Conservation (phyloP, 2,329 filamentous ascomycete species). For the Elsinoe batatas region DNA sequence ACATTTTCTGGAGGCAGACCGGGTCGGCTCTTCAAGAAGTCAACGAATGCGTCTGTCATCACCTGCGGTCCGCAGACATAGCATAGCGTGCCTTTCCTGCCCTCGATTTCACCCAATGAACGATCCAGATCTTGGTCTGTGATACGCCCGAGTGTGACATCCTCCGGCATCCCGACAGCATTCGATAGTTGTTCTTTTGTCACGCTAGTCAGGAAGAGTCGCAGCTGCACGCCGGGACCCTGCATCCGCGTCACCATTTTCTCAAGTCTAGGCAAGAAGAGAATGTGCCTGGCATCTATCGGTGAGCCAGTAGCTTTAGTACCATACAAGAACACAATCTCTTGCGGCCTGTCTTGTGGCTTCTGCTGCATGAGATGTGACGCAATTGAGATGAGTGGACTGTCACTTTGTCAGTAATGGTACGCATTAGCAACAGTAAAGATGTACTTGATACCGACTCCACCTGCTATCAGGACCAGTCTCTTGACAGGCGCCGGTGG, state of each 20-base stretch:
- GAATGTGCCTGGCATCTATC: slow-evolving; percentile 28
- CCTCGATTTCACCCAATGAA: slow-evolving; percentile 29
- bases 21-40: slow-evolving; percentile 29
- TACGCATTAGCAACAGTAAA: slow-evolving; percentile 18
- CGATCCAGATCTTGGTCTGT: slow-evolving; percentile 28
- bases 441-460: slow-evolving; percentile 65
- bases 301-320: slow-evolving; percentile 33
- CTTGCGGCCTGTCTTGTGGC: slow-evolving; percentile 21
- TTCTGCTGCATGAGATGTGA: slow-evolving; percentile 38
- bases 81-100: slow-evolving; percentile 31
- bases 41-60: slow-evolving; percentile 40
- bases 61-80: slow-evolving; percentile 41
- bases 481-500: slow-evolving; percentile 41
- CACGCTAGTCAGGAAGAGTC: slow-evolving; percentile 25
- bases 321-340: slow-evolving; percentile 56
- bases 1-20: slow-evolving; percentile 32
- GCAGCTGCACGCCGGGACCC: slow-evolving; percentile 21
- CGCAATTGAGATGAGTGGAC: slow-evolving; percentile 65
- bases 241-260: slow-evolving; percentile 19
- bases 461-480: slow-evolving; percentile 67
- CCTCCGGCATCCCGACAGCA: slow-evolving; percentile 8
- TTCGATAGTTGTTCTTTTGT: slow-evolving; percentile 15
- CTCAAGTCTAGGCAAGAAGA: slow-evolving; percentile 40
- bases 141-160: slow-evolving; percentile 20
- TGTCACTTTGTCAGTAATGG: slow-evolving; percentile 20